phyloP scores from a whole-genome alignment of 2,329 filamentous ascomycete genomes.

The Neobulgaria alba region DNA sequence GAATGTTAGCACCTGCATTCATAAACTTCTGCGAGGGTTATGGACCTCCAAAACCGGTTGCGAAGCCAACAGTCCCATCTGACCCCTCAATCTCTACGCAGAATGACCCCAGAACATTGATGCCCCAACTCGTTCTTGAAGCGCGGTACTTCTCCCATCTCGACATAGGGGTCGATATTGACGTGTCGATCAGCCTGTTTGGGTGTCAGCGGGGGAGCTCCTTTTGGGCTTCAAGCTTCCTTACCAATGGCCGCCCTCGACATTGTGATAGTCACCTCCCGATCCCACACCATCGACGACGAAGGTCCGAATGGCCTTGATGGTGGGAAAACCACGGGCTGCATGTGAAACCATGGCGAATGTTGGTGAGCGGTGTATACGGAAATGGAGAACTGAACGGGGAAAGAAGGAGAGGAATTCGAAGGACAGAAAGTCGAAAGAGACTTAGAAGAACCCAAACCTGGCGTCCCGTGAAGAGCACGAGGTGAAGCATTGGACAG shows the following conservation, averaged over 20 bases:
- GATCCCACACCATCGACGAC: constrained; percentile 55
- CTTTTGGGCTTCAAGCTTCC: too few relatives aligned
- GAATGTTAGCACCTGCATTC: constrained; percentile 4
- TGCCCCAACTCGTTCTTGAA: constrained; percentile 87
- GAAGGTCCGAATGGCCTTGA: constrained; percentile 67
- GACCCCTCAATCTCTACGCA: constrained; percentile 81
- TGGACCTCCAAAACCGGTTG: constrained; percentile 79
- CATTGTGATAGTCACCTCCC: constrained; percentile 89
- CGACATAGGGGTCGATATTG: constrained; percentile 89
- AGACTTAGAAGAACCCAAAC: too few relatives aligned
- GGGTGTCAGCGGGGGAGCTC: constrained; percentile 35
- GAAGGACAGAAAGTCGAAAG: too few relatives aligned
- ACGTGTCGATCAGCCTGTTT: constrained; percentile 78
- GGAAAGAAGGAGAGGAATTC: too few relatives aligned
- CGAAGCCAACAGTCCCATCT: constrained; percentile 89
- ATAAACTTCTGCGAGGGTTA: constrained; percentile 1
- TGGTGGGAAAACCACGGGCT: constrained; percentile 52
- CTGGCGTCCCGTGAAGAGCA: too few relatives aligned
- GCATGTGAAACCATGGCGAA: constrained; percentile 21
- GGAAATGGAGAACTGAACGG: too few relatives aligned
- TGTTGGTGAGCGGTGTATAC: too few relatives aligned
- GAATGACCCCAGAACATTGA: constrained; percentile 91
- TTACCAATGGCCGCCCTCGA: constrained; percentile 63
- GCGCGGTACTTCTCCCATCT: constrained; percentile 81
- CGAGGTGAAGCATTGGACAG: too few relatives aligned